phyloP scores from a whole-genome alignment of 306 rosid genomes.

The Cercis canadensis region DNA sequence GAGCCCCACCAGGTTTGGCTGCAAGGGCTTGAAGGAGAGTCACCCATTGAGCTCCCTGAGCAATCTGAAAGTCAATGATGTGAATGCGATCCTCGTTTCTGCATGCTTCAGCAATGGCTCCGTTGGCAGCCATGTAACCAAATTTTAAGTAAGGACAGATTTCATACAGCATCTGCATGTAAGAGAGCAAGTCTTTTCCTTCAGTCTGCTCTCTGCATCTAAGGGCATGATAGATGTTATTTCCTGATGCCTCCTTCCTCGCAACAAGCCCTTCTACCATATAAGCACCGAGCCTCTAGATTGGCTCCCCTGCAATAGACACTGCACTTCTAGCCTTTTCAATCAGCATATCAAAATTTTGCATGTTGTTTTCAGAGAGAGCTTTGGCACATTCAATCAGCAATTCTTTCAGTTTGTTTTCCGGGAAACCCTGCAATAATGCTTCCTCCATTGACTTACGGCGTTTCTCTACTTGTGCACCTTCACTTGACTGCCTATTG shows the following conservation, averaged over 20 bases:
- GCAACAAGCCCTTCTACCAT: conserved; percentile 97
- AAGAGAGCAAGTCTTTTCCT: conserved; percentile 79
- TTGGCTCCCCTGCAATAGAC: conserved; percentile 84
- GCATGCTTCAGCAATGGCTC: conserved; percentile 95
- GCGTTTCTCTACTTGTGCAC: conserved; percentile 59
- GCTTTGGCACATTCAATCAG: conserved; percentile 85
- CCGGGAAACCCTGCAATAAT: conserved; percentile 49
- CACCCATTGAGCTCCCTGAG: conserved; percentile 88
- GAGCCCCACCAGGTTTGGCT: conserved; percentile 87
- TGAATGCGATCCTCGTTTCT: conserved; percentile 81
- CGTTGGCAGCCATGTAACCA: conserved; percentile 99
- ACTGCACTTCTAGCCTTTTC: conserved; percentile 66
- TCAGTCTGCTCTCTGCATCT: conserved; percentile 91
- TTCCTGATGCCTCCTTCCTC: conserved; percentile 81
- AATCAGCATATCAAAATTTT: conserved; percentile 58
- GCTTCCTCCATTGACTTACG: conserved; percentile 63
- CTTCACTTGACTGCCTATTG: conserved; percentile 50
- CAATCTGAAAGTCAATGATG: conserved; percentile 92
- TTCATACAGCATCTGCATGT: conserved; percentile 86
- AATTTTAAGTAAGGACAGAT: conserved; percentile 93
- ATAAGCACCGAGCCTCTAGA: conserved; percentile 93
- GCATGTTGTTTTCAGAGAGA: conserved; percentile 56
- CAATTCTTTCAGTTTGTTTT: conserved; percentile 64
- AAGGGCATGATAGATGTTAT: conserved; percentile 78
- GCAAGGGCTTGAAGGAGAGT: conserved; percentile 99